Evolutionary conservation across 306 rosid species (phyloP).

Genomic region (Glycyrrhiza uralensis): DNA sequence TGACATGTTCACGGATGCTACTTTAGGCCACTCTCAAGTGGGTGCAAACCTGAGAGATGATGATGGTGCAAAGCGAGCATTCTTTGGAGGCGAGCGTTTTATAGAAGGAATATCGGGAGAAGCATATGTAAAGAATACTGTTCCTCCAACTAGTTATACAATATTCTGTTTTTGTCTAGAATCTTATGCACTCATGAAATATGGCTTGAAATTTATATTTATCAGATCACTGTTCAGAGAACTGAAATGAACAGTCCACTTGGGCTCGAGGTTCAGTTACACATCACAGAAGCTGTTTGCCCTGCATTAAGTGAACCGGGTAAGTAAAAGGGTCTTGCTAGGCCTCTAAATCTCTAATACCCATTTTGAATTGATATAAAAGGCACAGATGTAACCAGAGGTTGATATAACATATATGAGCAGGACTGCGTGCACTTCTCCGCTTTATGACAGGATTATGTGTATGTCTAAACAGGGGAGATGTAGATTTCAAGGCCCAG

Average conservation of each 20-base stretch:
- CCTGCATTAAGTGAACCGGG: conserved; percentile 99
- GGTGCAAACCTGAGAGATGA: conserved; percentile 72
- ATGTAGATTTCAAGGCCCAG: conserved; percentile 66
- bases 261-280: conserved; percentile 93
- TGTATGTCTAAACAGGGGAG: conserved; percentile 87
- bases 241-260: conserved; percentile 86
- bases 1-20: conserved; percentile 91
- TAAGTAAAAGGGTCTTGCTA: conserved; percentile 17
- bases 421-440: conserved; percentile 97
- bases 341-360: conserved; percentile 1
- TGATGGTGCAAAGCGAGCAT: conserved; percentile 94
- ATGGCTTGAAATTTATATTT: conserved; percentile 23
- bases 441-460: conserved; percentile 87
- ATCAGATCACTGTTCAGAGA: conserved; percentile 85
- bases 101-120: conserved; percentile 95
- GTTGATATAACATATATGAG: conserved; percentile 25
- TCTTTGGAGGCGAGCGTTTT: conserved; percentile 94
- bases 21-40: conserved; percentile 54
- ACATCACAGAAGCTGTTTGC: conserved; percentile 88
- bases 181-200: conserved; percentile 23
- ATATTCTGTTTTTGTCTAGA: background rate
- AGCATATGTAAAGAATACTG: conserved; percentile 63
- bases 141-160: background rate
- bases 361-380: background rate
- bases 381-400: background rate